Conservation (phyloP, 1,139 yeast species). For the Neolecta irregularis region DNA sequence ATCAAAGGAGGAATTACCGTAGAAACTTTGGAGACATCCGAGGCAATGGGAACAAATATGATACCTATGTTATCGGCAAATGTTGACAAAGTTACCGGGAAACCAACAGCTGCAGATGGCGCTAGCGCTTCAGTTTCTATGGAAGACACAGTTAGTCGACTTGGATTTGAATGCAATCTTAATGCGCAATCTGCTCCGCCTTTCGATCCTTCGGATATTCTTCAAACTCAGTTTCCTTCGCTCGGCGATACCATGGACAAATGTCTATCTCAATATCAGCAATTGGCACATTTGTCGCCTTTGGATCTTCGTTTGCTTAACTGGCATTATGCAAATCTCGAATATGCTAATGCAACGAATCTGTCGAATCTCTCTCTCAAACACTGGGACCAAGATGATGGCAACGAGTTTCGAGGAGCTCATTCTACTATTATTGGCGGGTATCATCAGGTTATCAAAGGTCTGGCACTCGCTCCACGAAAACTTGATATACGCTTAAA, state of each 20-base stretch:
- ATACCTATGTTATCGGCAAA: constrained; percentile 9
- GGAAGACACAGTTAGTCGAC: constrained; percentile 1
- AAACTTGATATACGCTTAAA: constrained; percentile 29
- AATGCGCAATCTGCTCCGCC: not conserved
- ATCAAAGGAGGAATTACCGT: constrained; percentile 16
- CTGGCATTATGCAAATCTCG: constrained; percentile 32
- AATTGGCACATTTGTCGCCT: constrained; percentile 23
- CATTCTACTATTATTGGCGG: constrained; percentile 28
- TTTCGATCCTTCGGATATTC: constrained; percentile 19
- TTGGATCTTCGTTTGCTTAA: constrained; percentile 26
- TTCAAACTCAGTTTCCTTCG: constrained; percentile 24
- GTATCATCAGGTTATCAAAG: constrained; percentile 25
- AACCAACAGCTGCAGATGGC: too few species aligned
- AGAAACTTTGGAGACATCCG: constrained; percentile 14
- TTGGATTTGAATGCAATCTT: constrained; percentile 12
- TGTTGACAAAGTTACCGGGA: too few species aligned
- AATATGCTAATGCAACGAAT: constrained; percentile 27
- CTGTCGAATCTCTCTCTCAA: constrained; percentile 26
- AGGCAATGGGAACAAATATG: too few species aligned
- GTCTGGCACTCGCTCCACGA: constrained; percentile 27
- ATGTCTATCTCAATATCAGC: constrained; percentile 22
- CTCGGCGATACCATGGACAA: constrained; percentile 28
- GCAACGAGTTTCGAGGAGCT: constrained; percentile 28
- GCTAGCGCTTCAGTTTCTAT: too few species aligned
- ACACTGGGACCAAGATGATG: constrained; percentile 32